These are phyloP conservation scores for Chytridium lagenaria DNA, from an alignment of 371 early-diverging fungal species.

Conservation along the genomic window DNA sequence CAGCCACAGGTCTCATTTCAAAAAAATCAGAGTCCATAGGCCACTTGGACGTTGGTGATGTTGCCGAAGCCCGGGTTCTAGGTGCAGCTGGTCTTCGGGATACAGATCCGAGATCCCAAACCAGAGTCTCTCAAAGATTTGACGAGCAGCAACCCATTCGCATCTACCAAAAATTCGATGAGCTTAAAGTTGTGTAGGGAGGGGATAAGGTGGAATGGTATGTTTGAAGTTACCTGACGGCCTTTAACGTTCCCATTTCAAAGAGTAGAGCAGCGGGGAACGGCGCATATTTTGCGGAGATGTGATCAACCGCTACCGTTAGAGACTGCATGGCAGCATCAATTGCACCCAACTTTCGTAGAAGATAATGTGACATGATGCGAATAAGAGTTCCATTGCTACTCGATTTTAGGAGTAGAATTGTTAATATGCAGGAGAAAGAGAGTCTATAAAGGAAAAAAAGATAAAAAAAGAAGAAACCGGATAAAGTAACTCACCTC, in stretches of 20 bases:
- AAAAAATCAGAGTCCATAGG: conserved; percentile 21
- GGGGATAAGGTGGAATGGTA: background rate
- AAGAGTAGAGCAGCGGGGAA: conserved; percentile 22
- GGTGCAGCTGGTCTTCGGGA: background rate
- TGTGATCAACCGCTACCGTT: background rate
- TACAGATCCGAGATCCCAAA: background rate
- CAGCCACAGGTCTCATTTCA: conserved; percentile 27
- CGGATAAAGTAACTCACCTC: conserved; percentile 13
- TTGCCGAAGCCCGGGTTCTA: background rate
- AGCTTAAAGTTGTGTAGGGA: background rate
- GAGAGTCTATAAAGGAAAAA: no score
- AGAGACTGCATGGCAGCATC: conserved; percentile 4
- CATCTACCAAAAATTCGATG: conserved; percentile 14
- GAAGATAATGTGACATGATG: conserved; percentile 17
- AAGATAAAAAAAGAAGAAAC: background rate
- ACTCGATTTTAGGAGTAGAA: no score
- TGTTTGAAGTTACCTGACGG: conserved; percentile 10
- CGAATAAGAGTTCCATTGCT: conserved; percentile 19
- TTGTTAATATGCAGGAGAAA: no score
- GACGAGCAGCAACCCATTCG: conserved; percentile 17
- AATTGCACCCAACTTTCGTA: conserved; percentile 6
- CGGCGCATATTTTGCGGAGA: background rate
- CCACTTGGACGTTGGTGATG: background rate
- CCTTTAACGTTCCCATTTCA: conserved; percentile 19
- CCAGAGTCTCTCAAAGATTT: conserved; percentile 26